Conservation (phyloP, 2,329 filamentous ascomycete genomes). For the Fusarium anguioides region DNA sequence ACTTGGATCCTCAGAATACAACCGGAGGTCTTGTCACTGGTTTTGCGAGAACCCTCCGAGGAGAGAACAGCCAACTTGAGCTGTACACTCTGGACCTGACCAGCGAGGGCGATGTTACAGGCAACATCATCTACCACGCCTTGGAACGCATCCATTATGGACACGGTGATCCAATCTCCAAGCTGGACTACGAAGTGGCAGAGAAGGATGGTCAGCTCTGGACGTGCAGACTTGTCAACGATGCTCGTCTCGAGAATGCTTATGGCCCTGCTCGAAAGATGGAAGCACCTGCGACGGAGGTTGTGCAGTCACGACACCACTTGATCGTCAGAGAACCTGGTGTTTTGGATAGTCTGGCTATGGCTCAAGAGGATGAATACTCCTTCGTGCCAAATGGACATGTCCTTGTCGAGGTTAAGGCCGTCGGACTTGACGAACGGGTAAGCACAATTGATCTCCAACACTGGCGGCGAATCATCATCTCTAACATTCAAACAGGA, state of each 20-base stretch:
- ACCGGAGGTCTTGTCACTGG: conserved; percentile 39
- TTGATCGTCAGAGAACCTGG: conserved; percentile 37
- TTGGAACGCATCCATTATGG: conserved; percentile 38
- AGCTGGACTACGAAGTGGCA: conserved; percentile 38
- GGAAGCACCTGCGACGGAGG: conserved; percentile 15
- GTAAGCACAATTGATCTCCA: conserved; percentile 14
- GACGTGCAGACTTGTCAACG: conserved; percentile 39
- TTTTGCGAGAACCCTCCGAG: conserved; percentile 37
- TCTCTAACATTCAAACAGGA: conserved; percentile 30
- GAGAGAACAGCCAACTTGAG: conserved; percentile 38
- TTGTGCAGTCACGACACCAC: conserved; percentile 23
- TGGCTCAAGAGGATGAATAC: conserved; percentile 31
- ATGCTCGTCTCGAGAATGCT: conserved; percentile 27
- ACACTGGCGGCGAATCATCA: background rate
- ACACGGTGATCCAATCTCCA: conserved; percentile 38
- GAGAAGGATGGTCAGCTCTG: conserved; percentile 41
- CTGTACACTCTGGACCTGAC: conserved; percentile 38
- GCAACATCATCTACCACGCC: conserved; percentile 29
- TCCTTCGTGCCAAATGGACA: conserved; percentile 11
- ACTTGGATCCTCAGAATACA: conserved; percentile 36
- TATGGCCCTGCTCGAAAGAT: conserved; percentile 38
- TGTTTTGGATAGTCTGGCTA: conserved; percentile 34
- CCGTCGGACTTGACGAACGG: conserved; percentile 35
- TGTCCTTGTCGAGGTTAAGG: conserved; percentile 38
- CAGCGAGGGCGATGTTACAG: conserved; percentile 20